Evolutionary conservation across 2,329 filamentous ascomycete species (phyloP).

Genomic region (Fusarium sp.): DNA sequence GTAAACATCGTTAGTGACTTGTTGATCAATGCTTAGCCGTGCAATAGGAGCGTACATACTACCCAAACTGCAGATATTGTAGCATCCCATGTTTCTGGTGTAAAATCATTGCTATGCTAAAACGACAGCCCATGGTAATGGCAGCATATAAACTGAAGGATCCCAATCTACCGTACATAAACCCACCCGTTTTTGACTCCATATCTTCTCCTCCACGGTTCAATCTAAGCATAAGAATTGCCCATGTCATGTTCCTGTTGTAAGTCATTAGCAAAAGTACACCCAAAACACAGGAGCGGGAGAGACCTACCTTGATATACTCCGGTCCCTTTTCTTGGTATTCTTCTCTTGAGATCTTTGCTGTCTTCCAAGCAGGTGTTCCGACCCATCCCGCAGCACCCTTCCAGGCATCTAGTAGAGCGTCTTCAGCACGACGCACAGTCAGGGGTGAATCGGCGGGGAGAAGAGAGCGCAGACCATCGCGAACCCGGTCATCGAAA

Average conservation of each 20-base stretch:
- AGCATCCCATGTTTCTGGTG: background rate
- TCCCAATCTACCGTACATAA: conserved; percentile 39
- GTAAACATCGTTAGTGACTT: conserved; percentile 61
- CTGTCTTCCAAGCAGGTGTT: conserved; percentile 68
- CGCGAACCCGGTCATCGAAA: conserved; percentile 84
- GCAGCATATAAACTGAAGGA: conserved; percentile 22
- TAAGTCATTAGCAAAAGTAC: conserved; percentile 27
- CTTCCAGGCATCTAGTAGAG: conserved; percentile 90
- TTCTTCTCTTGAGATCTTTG: conserved; percentile 82
- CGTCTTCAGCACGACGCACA: conserved; percentile 80
- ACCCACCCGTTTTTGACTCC: conserved; percentile 44
- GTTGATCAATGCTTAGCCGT: conserved; percentile 60
- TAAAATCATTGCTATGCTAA: conserved; percentile 1
- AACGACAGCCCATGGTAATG: conserved; percentile 34
- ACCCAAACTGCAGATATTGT: conserved; percentile 49
- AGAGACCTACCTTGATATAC: conserved; percentile 81
- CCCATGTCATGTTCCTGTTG: conserved; percentile 74
- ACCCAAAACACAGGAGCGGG: background rate
- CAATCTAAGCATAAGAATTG: conserved; percentile 65
- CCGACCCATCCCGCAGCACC: conserved; percentile 89
- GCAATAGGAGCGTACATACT: conserved; percentile 58
- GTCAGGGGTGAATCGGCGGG: conserved; percentile 75
- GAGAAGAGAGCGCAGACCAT: conserved; percentile 78
- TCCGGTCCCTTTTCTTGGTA: conserved; percentile 93
- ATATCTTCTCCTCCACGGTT: conserved; percentile 22